Evolutionary conservation across 306 rosid genomes (phyloP), one percentile per base, ranked within the genome.

Genomic region (Cucumis melo): DNA sequence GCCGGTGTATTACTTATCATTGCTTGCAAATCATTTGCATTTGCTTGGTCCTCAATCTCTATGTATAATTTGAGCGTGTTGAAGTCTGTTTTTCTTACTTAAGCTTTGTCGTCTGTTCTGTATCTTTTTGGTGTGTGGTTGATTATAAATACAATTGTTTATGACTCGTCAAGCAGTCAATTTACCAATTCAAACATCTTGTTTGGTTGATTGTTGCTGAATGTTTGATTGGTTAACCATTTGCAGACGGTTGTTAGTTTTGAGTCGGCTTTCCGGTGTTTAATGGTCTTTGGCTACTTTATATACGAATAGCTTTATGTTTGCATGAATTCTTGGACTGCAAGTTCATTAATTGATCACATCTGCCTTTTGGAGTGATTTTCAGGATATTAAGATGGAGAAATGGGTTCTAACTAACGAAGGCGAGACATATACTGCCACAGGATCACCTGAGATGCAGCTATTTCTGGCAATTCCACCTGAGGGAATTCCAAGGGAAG

Each of bases 401-500:
- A 54, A 83, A 0, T 91, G 95, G 96, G 85, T 87, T 39, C 85
- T 90, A 21, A 91, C 96, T 0, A 91, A 87, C 8, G 97, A 94
- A 77, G 98, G 98, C 5, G 87, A 81, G 59, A 29, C 74, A 2
- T 94, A 91, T 82, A 80, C 98, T 19, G 82, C 82, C 32, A 24
- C 82, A 0, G 98, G 96, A 58, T 87, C 98, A 73, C 98, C 96
- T 0, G 97, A 94, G 86, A 72, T 85, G n/a, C 91, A 87, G 24
- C 89, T 94, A 3, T 84, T 94, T 67, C 78, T 78, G 23, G 93
- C 89, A 20, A 87, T 94, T 54, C 97, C 97, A 29, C 88, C 85
- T 0, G 92, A 87, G 86, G 98, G 97, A 48, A 94, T 89, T 83
- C 54, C 92, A 1, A 91, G 78, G 80, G 96, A 90, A 48, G 96